Conservation (phyloP, 1,284 basidiomycete species). For the Boletus semigastroideus region DNA sequence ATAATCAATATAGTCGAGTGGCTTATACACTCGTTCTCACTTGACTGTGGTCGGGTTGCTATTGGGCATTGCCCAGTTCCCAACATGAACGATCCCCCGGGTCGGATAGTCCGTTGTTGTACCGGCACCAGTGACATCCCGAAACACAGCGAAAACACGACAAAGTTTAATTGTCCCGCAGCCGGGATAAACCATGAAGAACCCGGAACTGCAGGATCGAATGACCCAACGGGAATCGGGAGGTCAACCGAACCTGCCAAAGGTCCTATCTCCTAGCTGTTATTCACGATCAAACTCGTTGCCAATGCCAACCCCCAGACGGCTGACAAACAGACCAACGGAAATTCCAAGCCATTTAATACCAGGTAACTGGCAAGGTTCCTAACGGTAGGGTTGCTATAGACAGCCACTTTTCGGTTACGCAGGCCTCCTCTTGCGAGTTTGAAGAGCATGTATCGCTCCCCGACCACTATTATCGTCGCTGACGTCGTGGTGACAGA, state of each 20-base stretch:
- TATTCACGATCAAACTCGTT: slow-evolving; percentile 16
- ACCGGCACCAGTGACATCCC: not conserved
- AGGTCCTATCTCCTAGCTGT: slow-evolving; percentile 6
- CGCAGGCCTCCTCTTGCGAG: slow-evolving; percentile 13
- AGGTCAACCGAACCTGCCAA: fast-evolving
- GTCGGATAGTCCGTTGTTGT: not conserved
- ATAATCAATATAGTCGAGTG: too few relatives aligned
- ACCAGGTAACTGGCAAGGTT: slow-evolving; percentile 5
- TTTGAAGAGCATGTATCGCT: slow-evolving; percentile 21
- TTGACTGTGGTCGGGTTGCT: too few relatives aligned
- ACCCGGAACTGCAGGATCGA: not conserved
- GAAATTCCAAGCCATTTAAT: slow-evolving; percentile 6
- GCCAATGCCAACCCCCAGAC: slow-evolving; percentile 15
- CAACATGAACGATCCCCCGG: too few relatives aligned
- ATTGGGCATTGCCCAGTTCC: too few relatives aligned
- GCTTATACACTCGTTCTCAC: too few relatives aligned
- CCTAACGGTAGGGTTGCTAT: slow-evolving; percentile 11
- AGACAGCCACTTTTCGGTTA: slow-evolving; percentile 12
- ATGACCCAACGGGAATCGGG: slow-evolving; percentile 4
- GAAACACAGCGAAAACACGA: slow-evolving; percentile 9
- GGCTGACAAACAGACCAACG: slow-evolving; percentile 8
- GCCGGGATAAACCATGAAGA: slow-evolving; percentile 6
- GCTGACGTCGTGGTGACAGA: slow-evolving; percentile 13
- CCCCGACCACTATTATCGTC: slow-evolving; percentile 13
- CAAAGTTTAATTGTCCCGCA: slow-evolving; percentile 1